Conservation (phyloP, 345 rosid species). For the Ceriops decandra region DNA sequence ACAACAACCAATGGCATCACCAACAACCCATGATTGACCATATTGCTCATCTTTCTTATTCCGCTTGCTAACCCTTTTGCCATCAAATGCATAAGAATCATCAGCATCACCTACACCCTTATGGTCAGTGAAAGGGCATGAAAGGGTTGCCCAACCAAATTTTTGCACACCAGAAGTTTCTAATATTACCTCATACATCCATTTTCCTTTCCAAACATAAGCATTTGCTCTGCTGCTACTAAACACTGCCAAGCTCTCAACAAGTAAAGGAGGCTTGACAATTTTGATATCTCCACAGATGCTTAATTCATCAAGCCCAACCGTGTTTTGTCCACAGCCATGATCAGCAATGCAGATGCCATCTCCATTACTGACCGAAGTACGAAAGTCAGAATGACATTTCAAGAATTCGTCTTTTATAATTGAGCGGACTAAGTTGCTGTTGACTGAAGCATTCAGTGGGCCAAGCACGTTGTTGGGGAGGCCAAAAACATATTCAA, state of each 20-base stretch:
- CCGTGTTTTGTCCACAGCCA: conserved; percentile 45
- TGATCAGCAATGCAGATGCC: conserved; percentile 49
- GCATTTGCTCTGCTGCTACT: conserved; percentile 85
- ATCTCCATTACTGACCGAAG: conserved; percentile 37
- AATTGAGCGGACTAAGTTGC: conserved; percentile 39
- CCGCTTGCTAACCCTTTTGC: conserved; percentile 89
- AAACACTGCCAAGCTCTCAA: conserved; percentile 87
- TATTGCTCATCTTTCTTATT: conserved; percentile 68
- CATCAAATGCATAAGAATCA: conserved; percentile 98
- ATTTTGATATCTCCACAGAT: conserved; percentile 77
- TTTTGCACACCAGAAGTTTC: conserved; percentile 94
- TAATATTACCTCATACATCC: conserved; percentile 94
- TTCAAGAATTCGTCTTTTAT: conserved; percentile 50
- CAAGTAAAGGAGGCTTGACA: conserved; percentile 58
- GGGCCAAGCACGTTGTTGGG: conserved; percentile 56
- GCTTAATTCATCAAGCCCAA: conserved; percentile 65
- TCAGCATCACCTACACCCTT: conserved; percentile 97
- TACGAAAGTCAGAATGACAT: conserved; percentile 21
- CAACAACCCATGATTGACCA: conserved; percentile 90
- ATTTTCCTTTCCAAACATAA: conserved; percentile 88
- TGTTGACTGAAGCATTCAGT: conserved; percentile 44
- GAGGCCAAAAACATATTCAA: conserved; percentile 70
- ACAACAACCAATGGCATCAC: conserved; percentile 94
- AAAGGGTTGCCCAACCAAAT: conserved; percentile 92
- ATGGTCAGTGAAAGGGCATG: conserved; percentile 88